Base-by-base conservation (phyloP, 2,329 filamentous ascomycete genomes). In the Tolypocladium endophyticum region DNA sequence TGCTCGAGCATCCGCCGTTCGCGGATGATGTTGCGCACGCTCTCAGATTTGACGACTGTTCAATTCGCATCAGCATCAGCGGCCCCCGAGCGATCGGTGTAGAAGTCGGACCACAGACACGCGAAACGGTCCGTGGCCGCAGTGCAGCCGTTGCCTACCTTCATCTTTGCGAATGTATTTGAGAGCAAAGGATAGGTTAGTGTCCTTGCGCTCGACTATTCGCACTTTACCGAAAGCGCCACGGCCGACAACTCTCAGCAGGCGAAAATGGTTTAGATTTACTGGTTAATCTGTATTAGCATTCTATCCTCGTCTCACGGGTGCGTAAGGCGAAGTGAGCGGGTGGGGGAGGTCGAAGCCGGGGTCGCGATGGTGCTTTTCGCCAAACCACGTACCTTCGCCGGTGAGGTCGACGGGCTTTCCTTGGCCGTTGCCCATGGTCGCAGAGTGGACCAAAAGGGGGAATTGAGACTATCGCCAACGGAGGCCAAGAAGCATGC, bases 151-250 rank as follows among this genome's bases (percentile, higher is more conserved):
- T 18, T n/a, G 58, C 85, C 63, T 70, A 92, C 92, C 90, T 85
- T 97, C 93, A 88, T 97, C 93, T 83, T 97, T 97, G 66, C 92
- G 87, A 65, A 97, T 97, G 74, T 97, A 97, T 76, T 99, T 99
- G 65, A 99, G 82, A 53, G 94, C 94, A 75, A 99, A 99, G 3
- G 92, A 93, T 68, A 97, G 77, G 60, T 87, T 88, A 1, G 92
- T 96, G 72, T 99, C 94, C 76, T 97, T 97, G 66, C 92, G 86
- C 81, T 99, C 94, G 71, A 99, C 94, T 66, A 99, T 99, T 70
- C 94, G 89, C 63, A 99, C 94, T 77, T 99, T 99, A 70, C 94
- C 94, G 79, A 99, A 99, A 60, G 94, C 94, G 69, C 94, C 94
- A 75, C 96, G 95, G 65, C 94, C 94, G 67, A 99, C 94, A 64